Evolutionary conservation across 1,139 yeast genomes (phyloP).

Genomic region (Candida sp.): DNA sequence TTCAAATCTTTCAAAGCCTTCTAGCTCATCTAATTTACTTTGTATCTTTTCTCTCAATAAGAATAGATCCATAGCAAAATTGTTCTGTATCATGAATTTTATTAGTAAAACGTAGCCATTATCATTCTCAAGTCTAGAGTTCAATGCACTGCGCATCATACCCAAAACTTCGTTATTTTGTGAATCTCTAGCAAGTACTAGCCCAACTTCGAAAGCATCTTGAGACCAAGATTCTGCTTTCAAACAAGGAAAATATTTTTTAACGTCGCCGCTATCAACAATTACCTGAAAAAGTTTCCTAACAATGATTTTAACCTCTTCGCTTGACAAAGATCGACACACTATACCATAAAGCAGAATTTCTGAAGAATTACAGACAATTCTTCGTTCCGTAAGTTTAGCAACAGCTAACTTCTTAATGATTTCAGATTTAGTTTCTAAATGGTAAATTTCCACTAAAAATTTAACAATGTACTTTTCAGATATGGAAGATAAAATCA

Average conservation of each 20-base stretch:
- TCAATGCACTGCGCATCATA: conserved; percentile 16
- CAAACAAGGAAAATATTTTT: conserved; percentile 15
- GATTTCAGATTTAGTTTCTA: not conserved
- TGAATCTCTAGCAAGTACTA: conserved; percentile 31
- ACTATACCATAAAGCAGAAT: conserved; percentile 21
- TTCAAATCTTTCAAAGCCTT: conserved; percentile 13
- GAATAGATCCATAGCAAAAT: conserved; percentile 18
- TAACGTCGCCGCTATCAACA: conserved; percentile 29
- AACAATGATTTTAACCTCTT: conserved; percentile 28
- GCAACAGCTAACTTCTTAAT: not conserved
- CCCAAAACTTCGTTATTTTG: conserved; percentile 28
- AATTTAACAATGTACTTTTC: not conserved
- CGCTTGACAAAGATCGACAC: conserved; percentile 17
- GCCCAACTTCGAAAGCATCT: conserved; percentile 27
- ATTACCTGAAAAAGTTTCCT: conserved; percentile 28
- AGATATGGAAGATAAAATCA: conserved; percentile 1
- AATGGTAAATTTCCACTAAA: not conserved
- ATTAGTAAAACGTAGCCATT: conserved; percentile 15
- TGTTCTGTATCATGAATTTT: conserved; percentile 17
- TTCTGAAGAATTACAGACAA: conserved; percentile 12
- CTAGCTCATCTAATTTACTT: conserved; percentile 8
- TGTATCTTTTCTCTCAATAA: conserved; percentile 15
- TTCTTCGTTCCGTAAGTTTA: not conserved
- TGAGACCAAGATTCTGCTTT: conserved; percentile 26
- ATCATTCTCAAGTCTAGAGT: conserved; percentile 13